Evolutionary conservation across 371 early-diverging fungal genomes (phyloP), one percentile per base, ranked within the genome.

Genomic region (Fennellomyces sp.): DNA sequence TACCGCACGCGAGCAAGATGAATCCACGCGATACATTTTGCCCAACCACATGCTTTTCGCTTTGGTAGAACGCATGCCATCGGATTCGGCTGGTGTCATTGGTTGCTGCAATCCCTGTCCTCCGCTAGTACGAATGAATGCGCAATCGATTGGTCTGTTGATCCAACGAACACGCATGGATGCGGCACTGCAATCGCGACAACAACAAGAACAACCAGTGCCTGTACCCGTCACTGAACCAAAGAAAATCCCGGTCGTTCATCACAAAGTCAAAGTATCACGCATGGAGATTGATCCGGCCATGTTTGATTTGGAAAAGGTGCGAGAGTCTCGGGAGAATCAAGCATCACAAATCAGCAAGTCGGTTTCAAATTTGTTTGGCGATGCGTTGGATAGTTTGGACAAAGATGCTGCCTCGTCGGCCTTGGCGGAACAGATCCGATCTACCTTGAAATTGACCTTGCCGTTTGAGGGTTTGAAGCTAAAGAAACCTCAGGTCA

Each of bases 1-100:
- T 38, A 84, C 74, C 3, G 97, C 98, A 0, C 82, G 98, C 52
- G 87, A 91, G 6, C 95, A 95, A 63, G 98, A 98, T 73, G 98
- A 97, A 73, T 91, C 90, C 7, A 60, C 80, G 2, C 75, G 90
- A n/a, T 99, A 93, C 68, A 93, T 98, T 3, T 64, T 96, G 21
- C 98, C 99, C 11, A 91, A 90, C 66, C 92, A 93, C 63, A 91
- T 94, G 92, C 73, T 98, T 21, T 86, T 91, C 58, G 72, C 80
- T 0, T 49, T 97, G 1, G 88, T 94, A 1, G 84, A 86, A 48
- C 71, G 81, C 21, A 88, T 92, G 89, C 98, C 99, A 0, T 81
- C 66, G 0, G 91, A 91, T 10, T 69, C 83, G 3, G 63, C 87
- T 0, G 84, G 76, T 10, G 86, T 98, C 1, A 63, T 94, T 49